Evolutionary conservation across 768 basidiomycete genomes (phyloP), one percentile per base, ranked within the genome.

Genomic region (Trametes cinnabarina): DNA sequence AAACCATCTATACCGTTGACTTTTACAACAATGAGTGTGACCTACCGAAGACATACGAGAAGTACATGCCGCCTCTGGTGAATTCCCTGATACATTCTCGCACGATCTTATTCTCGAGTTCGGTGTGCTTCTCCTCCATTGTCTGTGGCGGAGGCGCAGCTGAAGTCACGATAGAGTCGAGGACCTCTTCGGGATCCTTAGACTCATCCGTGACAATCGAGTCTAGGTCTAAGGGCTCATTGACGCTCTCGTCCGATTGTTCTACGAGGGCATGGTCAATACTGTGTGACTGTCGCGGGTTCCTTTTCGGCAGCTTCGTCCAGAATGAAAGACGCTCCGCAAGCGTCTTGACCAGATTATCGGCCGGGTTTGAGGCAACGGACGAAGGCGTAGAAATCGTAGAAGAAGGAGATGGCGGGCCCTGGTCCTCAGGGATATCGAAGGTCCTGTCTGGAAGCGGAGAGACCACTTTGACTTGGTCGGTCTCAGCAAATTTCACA

Each of bases 61-160:
- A 96, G 71, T 89, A 94, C 91, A 97, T 96, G 44, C 85, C 88
- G 11, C 92, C 93, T 65, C 87, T 90, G 14, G 82, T 78, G 66
- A 85, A 92, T 64, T 92, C 87, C 51, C 82, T 79, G 28, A 92
- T 77, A 52, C 85, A 86, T 71, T 95, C 91, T 22, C 85, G 77
- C 11, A 96, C 73, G 43, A 96, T 87, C 71, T 93, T 94, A 28
- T 81, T 79, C 65, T 97, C 94, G 9, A 97, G 73, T 65, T 94
- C 89, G 2, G 79, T 77, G 63, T 88, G 81, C 65, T 77, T 82
- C 66, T 90, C 87, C 73, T 89, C 88, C 5, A 72, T 62, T 0
- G 86, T 82, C 1, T 69, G 69, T 2, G 90, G 89, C 9, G 84
- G 70, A 42, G 87, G 84, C 0, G 88, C 86, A 3, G 83, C 80